Percentiles rank a stretch among this genome's conserved stretches.
These are phyloP conservation scores for Sisymbrium irio DNA, from an alignment of 345 rosid species.

Conservation along the genomic window DNA sequence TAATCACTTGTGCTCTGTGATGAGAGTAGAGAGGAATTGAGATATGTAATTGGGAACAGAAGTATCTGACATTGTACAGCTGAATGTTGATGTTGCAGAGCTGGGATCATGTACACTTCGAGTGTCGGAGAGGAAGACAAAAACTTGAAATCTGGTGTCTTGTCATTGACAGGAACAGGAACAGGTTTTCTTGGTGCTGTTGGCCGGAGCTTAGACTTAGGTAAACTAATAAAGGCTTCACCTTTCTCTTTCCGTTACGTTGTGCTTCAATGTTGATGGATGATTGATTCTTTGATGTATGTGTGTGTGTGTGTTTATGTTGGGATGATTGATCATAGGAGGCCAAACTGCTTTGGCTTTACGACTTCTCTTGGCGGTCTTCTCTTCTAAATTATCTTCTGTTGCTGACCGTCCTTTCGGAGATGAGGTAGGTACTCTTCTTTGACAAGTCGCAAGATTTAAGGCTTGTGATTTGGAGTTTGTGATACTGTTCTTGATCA, in stretches of 20 bases:
- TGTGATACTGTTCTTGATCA: not conserved
- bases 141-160: slow-evolving; percentile 48
- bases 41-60: no score
- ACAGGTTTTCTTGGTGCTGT: slow-evolving; percentile 77
- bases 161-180: slow-evolving; percentile 81
- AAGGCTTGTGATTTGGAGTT: not conserved
- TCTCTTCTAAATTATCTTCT: slow-evolving; percentile 80
- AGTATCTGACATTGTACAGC: slow-evolving; percentile 43
- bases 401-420: slow-evolving; percentile 74
- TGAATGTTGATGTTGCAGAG: slow-evolving; percentile 56
- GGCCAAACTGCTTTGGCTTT: slow-evolving; percentile 88
- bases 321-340: slow-evolving; percentile 40
- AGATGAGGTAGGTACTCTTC: slow-evolving; percentile 63
- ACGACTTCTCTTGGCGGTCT: slow-evolving; percentile 72
- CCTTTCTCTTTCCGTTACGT: not conserved
- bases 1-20: not conserved
- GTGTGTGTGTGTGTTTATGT: slow-evolving; percentile 3
- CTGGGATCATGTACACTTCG: slow-evolving; percentile 85
- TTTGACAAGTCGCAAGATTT: not conserved
- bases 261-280: not conserved
- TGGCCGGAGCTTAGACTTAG: slow-evolving; percentile 83
- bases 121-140: slow-evolving; percentile 45
- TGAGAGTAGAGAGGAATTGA: not conserved
- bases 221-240: slow-evolving; percentile 35
- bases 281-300: not conserved